Evolutionary conservation across 2,329 filamentous ascomycete species (phyloP), one percentile per base, ranked within the genome.

Genomic region (Alternaria sp.): DNA sequence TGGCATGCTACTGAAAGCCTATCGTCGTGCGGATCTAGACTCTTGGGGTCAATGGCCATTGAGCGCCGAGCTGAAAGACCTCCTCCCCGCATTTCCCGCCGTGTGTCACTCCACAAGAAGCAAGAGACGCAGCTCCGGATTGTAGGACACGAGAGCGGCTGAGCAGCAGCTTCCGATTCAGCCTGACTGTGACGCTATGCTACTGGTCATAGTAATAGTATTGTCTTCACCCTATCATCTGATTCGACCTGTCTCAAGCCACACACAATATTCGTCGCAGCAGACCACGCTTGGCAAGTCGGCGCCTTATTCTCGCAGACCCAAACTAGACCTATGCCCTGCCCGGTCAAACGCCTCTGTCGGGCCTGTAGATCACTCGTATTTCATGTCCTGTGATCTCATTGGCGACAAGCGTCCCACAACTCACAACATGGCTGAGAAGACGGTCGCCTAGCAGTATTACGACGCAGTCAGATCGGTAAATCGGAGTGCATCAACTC

Each of bases 321-420:
- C 29, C 42, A 31, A 5, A 46, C 33, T 40, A 41, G 29, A 34
- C 29, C 31, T 49, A 36, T 33, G 41, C 51, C 46, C 46, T 45
- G 44, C 57, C 57, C 53, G 51, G 36, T 31, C 60, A n/a, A 56
- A 64, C 58, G 52, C 60, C 52, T 54, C 45, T 55, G 26, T 55
- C 63, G 60, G 58, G 61, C 61, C 65, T 63, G 58, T 51, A 57
- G 52, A 61, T 58, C 61, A 58, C 58, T 56, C 56, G 59, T 62
- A 58, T 65, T 59, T 49, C 58, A 54, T 58, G 14, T 34, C 23
- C 50, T 53, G 36, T 39, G 37, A 51, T 62, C 51, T 58, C 60
- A 72, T 75, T 71, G 72, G 69, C 49, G 55, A 62, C 9, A 56
- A 39, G 52, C 60, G 65, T 70, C 67, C 68, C 63, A 69, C 66